Base-by-base conservation (phyloP, 768 basidiomycete species). In the Lentinula aciculospora region DNA sequence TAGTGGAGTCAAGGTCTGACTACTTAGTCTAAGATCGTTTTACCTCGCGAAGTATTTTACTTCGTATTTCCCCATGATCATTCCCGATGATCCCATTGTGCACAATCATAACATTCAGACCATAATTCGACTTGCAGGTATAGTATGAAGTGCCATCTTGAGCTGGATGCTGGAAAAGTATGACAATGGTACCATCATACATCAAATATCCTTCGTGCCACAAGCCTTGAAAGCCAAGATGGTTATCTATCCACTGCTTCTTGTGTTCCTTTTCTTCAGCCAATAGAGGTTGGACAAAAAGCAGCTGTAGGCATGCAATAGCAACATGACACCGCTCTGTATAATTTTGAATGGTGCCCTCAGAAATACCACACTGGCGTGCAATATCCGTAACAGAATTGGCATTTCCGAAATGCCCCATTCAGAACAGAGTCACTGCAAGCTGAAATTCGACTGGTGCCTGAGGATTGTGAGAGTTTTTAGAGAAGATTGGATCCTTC, bases 161-260 rank as follows among this genome's bases (percentile, higher is more conserved):
- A 6, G 61, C 66, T 5, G 69, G 68, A 21, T 58, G 13, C n/a
- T 45, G 31, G 56, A 56, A 60, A 1, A 64, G 49, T 6, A 59
- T 51, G 56, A 61, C 49, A 27, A 64, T 62, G 2, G 63, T 63
- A 13, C 63, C 63, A 64, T 73, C 71, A 54, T 71, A 71, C 66
- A 70, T 72, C 0, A 71, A 31, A 63, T 66, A 75, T 1, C 72
- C 72, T 5, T 76, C 71, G 17, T 67, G 56, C 72, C 70, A 74
- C 8, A 62, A 17, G 17, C 69, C 70, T 15, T 15, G 40, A 15
- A 42, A 42, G 1, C 69, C 70, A 9, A 72, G 13, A 31, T 67
- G 67, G 1, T 68, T 9, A 32, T 72, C 72, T 5, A 75, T 67
- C 73, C 71, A 75, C 13, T 31, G 10, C 61, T 75, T 74, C 46